A percentile compares a stretch with the other conserved stretches of the same genome.
Conservation (phyloP, 2,329 filamentous ascomycete genomes). For the Mollisia scopiformis region DNA sequence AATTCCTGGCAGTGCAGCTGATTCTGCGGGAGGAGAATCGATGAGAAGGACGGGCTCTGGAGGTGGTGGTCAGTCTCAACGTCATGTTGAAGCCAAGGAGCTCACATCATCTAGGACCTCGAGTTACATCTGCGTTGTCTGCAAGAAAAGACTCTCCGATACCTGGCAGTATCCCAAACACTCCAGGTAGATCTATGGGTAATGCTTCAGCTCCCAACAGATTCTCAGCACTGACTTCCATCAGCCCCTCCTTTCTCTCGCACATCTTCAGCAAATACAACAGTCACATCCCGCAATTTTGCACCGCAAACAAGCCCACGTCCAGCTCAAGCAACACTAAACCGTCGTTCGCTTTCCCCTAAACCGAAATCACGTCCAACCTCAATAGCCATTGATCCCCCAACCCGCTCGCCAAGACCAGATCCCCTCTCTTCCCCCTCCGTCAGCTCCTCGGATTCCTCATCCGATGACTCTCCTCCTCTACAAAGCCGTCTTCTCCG, state of each 20-base stretch:
- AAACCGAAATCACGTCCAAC: conserved; percentile 25
- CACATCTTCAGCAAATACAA: conserved; percentile 36
- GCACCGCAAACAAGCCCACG: conserved; percentile 30
- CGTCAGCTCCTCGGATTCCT: conserved; percentile 25
- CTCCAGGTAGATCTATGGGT: conserved; percentile 28
- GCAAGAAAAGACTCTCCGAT: conserved; percentile 33
- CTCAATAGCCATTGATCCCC: conserved; percentile 18
- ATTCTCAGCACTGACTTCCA: conserved; percentile 13
- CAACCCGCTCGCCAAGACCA: conserved; percentile 19
- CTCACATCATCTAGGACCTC: conserved; percentile 28
- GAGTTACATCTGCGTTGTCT: conserved; percentile 34
- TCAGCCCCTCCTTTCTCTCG: conserved; percentile 36
- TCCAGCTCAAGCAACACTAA: conserved; percentile 28
- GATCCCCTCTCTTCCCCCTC: conserved; percentile 24
- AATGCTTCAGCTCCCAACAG: conserved; percentile 2
- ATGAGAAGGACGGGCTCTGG: conserved; percentile 56
- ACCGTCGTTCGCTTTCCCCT: conserved; percentile 32
- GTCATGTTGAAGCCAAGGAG: background rate
- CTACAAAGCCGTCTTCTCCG: conserved; percentile 35
- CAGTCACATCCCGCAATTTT: conserved; percentile 31
- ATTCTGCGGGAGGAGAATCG: conserved; percentile 43
- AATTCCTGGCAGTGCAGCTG: conserved; percentile 51
- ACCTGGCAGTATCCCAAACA: conserved; percentile 26
- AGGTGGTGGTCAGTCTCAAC: conserved; percentile 36
- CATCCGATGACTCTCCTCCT: conserved; percentile 31